Evolutionary conservation across 495 filamentous ascomycete species (phyloP), one percentile per base, ranked within the genome.

Genomic region (Letharia lupina): DNA sequence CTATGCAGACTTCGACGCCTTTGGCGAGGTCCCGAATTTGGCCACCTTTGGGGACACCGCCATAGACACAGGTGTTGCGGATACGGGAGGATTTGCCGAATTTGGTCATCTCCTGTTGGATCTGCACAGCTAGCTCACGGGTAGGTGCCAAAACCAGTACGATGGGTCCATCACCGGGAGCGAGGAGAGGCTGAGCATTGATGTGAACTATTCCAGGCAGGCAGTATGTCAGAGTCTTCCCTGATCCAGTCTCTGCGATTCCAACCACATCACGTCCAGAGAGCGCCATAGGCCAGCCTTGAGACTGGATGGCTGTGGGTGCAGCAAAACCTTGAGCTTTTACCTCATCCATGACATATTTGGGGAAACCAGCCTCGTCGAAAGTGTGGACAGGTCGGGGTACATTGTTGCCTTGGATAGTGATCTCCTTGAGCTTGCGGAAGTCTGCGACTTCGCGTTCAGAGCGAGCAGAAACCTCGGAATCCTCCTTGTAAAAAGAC

Each of bases 281-380:
- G 59, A 98, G 87, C 74, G 94, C 93, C 94, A 98, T 98, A 61
- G 94, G 94, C 94, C 94, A 98, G 70, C 94, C 95, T 77, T 98
- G 94, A 63, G 95, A 91, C 79, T 98, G 94, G 73, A 98, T 98
- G 62, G 95, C 86, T 56, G 94, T 98, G 42, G 94, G 94, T 57
- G 87, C 86, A 59, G 86, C 81, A 76, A 98, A 98, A 35, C 94
- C 94, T 79, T 97, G 92, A 59, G 92, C 89, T 84, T 98, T 98
- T 72, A 98, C 94, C 77, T 98, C 94, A 73, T 88, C 90, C 87
- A 98, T 90, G 56, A 98, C 94, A 75, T 98, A 98, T 65, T 85
- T 84, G 37, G 94, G 94, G 80, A 98, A 98, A 10, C 91, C 91
- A 74, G 94, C 94, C 79, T 98, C 94, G 71, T 98, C 95, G 76